Base-by-base conservation (phyloP, 345 rosid species). In the Aethionema arabicum region DNA sequence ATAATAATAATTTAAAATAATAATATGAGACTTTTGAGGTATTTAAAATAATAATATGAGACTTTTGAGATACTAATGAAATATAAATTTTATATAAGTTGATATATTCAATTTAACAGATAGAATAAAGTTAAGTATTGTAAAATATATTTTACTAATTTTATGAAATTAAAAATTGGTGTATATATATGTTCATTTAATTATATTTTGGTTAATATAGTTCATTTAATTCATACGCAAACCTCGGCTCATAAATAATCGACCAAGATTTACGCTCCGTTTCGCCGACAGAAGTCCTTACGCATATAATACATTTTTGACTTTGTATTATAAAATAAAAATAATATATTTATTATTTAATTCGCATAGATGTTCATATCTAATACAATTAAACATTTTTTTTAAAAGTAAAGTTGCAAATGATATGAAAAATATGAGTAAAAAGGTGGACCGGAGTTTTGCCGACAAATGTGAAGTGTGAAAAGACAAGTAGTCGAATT, bases 201-300 rank as follows among this genome's bases (percentile, higher is more conserved):
- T 5, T 35, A 8, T 35, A 33, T 35, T 35, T 0, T 35, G 16
- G 30, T 53, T 35, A 16, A 63, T 1, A 21, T 63, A 27, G 33
- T 32, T 32, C 15, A 35, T 45, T 55, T 12, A 56, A 56, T 36
- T 4, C 37, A 32, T 65, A 47, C 63, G 58, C 11, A 49, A 39
- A 66, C 10, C 15, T 42, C 60, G 53, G 53, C 49, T 52, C 52
- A 44, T 52, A 44, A 60, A 68, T 60, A 52, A 43, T 48, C 47
- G 55, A 61, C 61, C 67, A 68, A 37, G 61, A 60, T 37, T 51
- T 35, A 67, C 72, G 14, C 42, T 52, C 32, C 42, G 6, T 36
- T 45, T 30, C 72, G n/a, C 73, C 61, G 73, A 68, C 73, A 59
- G 39, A 45, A 44, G 14, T 7, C 31, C 61, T 29, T 52, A 11